Evolutionary conservation across 176 grass and related monocot species (phyloP).

Genomic region (Elaeis guineensis): DNA sequence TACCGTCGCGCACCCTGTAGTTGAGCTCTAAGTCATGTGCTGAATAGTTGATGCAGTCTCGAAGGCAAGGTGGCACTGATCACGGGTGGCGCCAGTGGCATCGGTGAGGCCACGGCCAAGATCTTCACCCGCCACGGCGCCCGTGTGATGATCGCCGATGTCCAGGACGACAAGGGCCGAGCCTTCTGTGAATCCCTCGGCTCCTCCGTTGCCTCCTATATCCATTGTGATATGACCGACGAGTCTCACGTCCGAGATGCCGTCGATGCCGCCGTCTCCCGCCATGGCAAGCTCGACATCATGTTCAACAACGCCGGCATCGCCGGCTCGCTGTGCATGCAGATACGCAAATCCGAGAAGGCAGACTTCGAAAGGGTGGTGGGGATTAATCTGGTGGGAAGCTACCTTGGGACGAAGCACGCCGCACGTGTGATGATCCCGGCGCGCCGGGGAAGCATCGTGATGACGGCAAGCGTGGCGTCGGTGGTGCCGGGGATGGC

Average conservation of each 20-base stretch:
- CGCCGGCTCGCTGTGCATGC: no score
- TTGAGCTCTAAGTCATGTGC: no score
- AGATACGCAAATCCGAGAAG: no score
- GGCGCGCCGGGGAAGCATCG: no score
- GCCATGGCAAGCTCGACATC: constrained; percentile 10
- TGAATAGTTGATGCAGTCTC: not conserved
- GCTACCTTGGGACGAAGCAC: constrained; percentile 4
- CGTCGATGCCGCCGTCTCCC: constrained; percentile 1
- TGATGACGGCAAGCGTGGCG: no score
- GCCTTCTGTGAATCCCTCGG: no score
- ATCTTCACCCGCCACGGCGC: not conserved
- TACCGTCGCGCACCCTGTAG: no score
- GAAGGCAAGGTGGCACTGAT: constrained; percentile 7
- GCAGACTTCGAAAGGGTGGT: not conserved
- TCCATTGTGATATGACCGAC: not conserved
- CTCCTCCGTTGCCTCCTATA: no score
- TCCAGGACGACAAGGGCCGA: no score
- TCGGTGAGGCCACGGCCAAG: not conserved
- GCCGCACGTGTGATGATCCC: not conserved
- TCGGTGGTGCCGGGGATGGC: no score
- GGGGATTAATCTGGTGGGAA: not conserved
- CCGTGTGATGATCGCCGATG: not conserved
- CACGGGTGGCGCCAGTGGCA: constrained; percentile 1
- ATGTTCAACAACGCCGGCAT: constrained; percentile 3
- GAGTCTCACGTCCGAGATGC: not conserved